phyloP scores from a whole-genome alignment of 768 basidiomycete genomes.

The Kwoniella mangroviensis region DNA sequence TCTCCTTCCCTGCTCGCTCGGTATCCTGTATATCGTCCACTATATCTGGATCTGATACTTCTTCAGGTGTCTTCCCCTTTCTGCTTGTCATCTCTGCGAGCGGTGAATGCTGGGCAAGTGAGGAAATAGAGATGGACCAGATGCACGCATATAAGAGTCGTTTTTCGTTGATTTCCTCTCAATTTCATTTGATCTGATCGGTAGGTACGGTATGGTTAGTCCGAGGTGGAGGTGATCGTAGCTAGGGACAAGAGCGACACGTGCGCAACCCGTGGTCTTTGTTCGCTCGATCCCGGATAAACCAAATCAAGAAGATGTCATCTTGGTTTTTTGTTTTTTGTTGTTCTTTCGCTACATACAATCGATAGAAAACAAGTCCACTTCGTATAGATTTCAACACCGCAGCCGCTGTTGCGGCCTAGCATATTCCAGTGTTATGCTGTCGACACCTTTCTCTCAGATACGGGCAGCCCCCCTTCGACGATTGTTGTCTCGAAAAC shows the following conservation, averaged over 20 bases:
- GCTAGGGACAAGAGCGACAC: not conserved
- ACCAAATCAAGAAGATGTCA: not conserved
- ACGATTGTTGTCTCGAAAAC: not conserved
- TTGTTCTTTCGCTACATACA: not conserved
- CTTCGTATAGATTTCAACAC: not conserved
- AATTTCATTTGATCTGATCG: not conserved
- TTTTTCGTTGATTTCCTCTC: not conserved
- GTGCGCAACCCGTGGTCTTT: not conserved
- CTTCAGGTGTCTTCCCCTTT: slow-evolving; percentile 19
- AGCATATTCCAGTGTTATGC: no score
- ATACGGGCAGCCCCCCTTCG: not conserved
- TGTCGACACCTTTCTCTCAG: not conserved
- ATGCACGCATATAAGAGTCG: not conserved
- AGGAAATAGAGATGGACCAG: no score
- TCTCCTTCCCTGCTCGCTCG: slow-evolving; percentile 4
- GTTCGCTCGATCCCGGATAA: slow-evolving; percentile 10
- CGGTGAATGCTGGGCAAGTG: no score
- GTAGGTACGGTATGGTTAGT: no score
- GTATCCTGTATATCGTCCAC: slow-evolving; percentile 20
- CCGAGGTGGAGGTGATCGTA: slow-evolving; percentile 5
- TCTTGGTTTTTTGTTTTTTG: not conserved
- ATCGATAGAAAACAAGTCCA: not conserved
- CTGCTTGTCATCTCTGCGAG: not conserved
- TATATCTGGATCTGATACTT: slow-evolving; percentile 24
- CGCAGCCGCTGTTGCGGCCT: not conserved